These are phyloP conservation scores for Coelastrella sp. DNA, from an alignment of 139 green algal genomes.

Conservation along the genomic window DNA sequence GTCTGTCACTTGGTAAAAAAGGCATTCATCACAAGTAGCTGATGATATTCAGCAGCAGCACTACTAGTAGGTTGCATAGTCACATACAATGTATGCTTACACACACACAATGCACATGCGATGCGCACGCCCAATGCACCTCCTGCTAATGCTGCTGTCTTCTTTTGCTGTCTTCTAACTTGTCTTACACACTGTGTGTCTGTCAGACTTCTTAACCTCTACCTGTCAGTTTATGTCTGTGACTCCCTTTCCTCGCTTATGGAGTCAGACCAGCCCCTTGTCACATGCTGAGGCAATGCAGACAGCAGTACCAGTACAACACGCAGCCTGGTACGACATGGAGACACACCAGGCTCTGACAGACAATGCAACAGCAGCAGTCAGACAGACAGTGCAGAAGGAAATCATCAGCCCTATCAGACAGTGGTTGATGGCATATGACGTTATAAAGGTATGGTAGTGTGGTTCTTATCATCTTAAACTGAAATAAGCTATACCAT, in stretches of 20 bases:
- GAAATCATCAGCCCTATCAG: not conserved
- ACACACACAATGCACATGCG: no score
- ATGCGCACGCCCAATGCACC: not conserved
- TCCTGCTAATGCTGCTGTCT: not conserved
- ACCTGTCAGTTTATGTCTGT: not conserved
- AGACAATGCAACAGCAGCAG: not conserved
- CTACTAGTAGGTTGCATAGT: no score
- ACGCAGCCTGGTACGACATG: constrained; percentile 14
- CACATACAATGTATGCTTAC: no score
- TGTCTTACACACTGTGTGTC: not conserved
- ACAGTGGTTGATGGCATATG: constrained; percentile 30
- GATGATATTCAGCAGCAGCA: no score
- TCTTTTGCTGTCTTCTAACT: not conserved
- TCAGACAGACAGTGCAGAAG: not conserved
- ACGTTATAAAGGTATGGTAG: constrained; percentile 2
- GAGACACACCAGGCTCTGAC: not conserved
- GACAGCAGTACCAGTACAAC: not conserved
- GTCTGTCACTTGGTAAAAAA: no score
- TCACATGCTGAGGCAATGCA: not conserved
- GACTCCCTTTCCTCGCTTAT: constrained; percentile 1
- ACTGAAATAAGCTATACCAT: no score
- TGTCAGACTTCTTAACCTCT: not conserved
- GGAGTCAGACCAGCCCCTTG: not conserved
- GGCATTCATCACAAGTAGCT: no score
- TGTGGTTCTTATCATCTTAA: no score